Evolutionary conservation across 2,329 filamentous ascomycete species (phyloP), one percentile per base, ranked within the genome.

Genomic region (Monilinia vaccinii-corymbosi): DNA sequence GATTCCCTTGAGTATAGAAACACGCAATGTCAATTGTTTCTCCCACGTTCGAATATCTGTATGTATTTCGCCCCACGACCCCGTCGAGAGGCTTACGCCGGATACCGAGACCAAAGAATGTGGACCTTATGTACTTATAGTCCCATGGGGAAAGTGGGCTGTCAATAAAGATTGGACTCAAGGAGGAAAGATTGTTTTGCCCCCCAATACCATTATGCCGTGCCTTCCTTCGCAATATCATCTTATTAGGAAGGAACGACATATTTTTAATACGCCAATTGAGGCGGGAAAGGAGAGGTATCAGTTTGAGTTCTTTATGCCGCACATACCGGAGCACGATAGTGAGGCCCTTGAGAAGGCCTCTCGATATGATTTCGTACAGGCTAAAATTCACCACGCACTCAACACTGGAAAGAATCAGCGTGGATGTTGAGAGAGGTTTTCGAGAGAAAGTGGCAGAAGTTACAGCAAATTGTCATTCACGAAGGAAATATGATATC

Each of bases 301-400:
- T n/a, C 23, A 52, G 10, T 21, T 52, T 18, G 34, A 52, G 3
- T 31, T 16, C 5, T 52, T 42, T 23, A 52, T 42, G 36, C 34
- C 23, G 6, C 23, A n/a, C 0, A 1, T 52, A 25, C 23, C 18
- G 1, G 34, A n/a, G 2, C 49, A 40, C 21, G 6, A 40, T 5
- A 28, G 36, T 2, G 2, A 4, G 36, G 11, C 1, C 5, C n/a
- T 13, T n/a, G 16, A 52, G 23, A 0, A n/a, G 1, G 2, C 4
- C 3, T n/a, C 48, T 21, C n/a, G 23, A 36, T 34, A 13, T 40
- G 11, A 13, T 13, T 40, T 40, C 16, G 13, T 16, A 14, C 6
- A 18, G 36, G 36, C 13, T 40, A 18, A 40, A 14, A 18, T 40
- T n/a, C n/a, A n/a, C n/a, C n/a, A n/a, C n/a, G n/a, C n/a, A n/a